Conservation (phyloP, 805 yeast species). For the Saccharomycopsis microspora region DNA sequence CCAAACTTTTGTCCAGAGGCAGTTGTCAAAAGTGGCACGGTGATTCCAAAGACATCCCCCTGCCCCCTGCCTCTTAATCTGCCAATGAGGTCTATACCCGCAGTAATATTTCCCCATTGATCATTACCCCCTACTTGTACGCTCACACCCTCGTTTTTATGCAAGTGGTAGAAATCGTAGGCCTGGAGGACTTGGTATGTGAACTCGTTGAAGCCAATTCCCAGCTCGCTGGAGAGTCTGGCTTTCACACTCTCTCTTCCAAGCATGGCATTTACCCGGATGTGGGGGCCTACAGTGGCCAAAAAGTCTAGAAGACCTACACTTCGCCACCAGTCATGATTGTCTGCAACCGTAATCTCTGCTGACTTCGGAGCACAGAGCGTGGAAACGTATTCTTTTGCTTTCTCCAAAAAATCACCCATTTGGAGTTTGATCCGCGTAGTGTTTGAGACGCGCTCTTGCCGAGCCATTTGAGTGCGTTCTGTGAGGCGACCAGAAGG, state of each 20-base stretch:
- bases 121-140: constrained; percentile 94
- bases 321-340: constrained; percentile 78
- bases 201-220: constrained; percentile 90
- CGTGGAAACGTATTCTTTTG: constrained; percentile 47
- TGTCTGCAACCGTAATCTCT: constrained; percentile 39
- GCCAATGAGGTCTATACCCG: constrained; percentile 81
- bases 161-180: constrained; percentile 80
- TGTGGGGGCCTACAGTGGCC: constrained; percentile 62
- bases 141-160: constrained; percentile 42
- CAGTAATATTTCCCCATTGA: constrained; percentile 97
- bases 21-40: constrained; percentile 84
- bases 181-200: constrained; percentile 91
- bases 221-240: constrained; percentile 55
- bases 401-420: constrained; percentile 45
- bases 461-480: constrained; percentile 45
- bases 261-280: constrained; percentile 79
- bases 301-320: constrained; percentile 69
- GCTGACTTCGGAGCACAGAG: constrained; percentile 27
- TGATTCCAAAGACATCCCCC: constrained; percentile 46
- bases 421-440: constrained; percentile 51
- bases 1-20: constrained; percentile 91
- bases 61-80: constrained; percentile 27
- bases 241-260: constrained; percentile 79
- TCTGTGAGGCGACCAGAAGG: constrained; percentile 88
- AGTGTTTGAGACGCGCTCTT: constrained; percentile 45